Conservation (phyloP, 106 monocot species). For the Acanthochlamys bracteata region DNA sequence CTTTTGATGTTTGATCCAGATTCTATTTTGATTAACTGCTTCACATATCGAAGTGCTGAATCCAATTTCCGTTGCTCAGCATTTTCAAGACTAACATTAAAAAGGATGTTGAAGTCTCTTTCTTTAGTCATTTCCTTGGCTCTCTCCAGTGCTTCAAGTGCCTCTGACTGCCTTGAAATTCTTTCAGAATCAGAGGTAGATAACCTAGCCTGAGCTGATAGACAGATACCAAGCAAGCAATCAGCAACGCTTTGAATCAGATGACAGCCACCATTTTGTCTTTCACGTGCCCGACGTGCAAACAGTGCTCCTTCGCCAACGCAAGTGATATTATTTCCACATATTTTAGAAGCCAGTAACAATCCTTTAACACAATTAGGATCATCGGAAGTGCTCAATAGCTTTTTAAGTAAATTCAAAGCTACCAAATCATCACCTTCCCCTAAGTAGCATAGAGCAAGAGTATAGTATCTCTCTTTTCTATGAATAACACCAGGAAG, state of each 20-base stretch:
- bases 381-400: constrained; percentile 47
- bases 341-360: constrained; percentile 80
- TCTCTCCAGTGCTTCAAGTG: constrained; percentile 50
- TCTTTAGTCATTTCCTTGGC: constrained; percentile 37
- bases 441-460: constrained; percentile 76
- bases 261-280: constrained; percentile 27
- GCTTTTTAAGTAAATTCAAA: constrained; percentile 56
- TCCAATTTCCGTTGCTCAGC: constrained; percentile 88
- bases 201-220: constrained; percentile 54
- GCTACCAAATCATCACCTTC: constrained; percentile 60
- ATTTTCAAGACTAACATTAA: constrained; percentile 63
- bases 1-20: constrained; percentile 52
- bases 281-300: constrained; percentile 46
- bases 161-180: constrained; percentile 49
- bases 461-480: constrained; percentile 55
- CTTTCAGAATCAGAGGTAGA: constrained; percentile 58
- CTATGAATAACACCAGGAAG: constrained; percentile 54
- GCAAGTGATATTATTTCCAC: constrained; percentile 23
- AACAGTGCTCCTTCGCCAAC: constrained; percentile 57
- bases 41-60: constrained; percentile 58
- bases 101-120: constrained; percentile 45
- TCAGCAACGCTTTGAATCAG: constrained; percentile 39
- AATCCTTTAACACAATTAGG: constrained; percentile 50
- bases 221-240: constrained; percentile 54
- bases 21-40: constrained; percentile 54